phyloP scores from a whole-genome alignment of 2,329 filamentous ascomycete species.

The Alternaria alternata region DNA sequence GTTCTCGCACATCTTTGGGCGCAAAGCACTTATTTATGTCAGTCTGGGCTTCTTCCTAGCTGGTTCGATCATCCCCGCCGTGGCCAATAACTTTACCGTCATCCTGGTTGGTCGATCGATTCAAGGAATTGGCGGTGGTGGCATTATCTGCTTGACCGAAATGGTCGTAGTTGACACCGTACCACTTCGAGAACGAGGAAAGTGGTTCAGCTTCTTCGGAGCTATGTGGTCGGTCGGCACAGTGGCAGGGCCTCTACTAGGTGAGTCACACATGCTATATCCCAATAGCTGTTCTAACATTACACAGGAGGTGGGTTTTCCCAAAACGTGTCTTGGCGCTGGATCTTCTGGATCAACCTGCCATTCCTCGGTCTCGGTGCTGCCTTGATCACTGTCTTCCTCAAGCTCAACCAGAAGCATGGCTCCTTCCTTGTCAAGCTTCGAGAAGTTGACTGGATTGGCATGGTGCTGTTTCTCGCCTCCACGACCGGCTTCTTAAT shows the following conservation, averaged over 20 bases:
- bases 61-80: slow-evolving; percentile 49
- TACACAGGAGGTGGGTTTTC: slow-evolving; percentile 60
- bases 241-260: slow-evolving; percentile 58
- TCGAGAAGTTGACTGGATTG: slow-evolving; percentile 68
- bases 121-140: slow-evolving; percentile 54
- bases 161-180: slow-evolving; percentile 58
- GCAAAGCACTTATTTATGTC: slow-evolving; percentile 49
- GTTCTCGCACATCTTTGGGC: slow-evolving; percentile 53
- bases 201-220: slow-evolving; percentile 53
- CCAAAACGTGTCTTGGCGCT: slow-evolving; percentile 63
- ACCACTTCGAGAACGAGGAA: slow-evolving; percentile 53
- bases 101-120: slow-evolving; percentile 50
- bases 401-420: slow-evolving; percentile 61
- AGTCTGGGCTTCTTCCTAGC: slow-evolving; percentile 47
- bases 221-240: slow-evolving; percentile 65
- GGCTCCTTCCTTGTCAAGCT: slow-evolving; percentile 60
- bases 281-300: slow-evolving; percentile 3
- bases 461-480: slow-evolving; percentile 67
- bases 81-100: slow-evolving; percentile 51
- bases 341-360: slow-evolving; percentile 72
- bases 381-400: slow-evolving; percentile 60
- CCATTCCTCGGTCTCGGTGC: slow-evolving; percentile 63
- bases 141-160: slow-evolving; percentile 53
- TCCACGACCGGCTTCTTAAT: slow-evolving; percentile 68
- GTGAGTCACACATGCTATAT: slow-evolving; percentile 16